Evolutionary conservation across 208 protist genomes (phyloP), one percentile per base, ranked within the genome.

Genomic region (Crithidia fasciculata): DNA sequence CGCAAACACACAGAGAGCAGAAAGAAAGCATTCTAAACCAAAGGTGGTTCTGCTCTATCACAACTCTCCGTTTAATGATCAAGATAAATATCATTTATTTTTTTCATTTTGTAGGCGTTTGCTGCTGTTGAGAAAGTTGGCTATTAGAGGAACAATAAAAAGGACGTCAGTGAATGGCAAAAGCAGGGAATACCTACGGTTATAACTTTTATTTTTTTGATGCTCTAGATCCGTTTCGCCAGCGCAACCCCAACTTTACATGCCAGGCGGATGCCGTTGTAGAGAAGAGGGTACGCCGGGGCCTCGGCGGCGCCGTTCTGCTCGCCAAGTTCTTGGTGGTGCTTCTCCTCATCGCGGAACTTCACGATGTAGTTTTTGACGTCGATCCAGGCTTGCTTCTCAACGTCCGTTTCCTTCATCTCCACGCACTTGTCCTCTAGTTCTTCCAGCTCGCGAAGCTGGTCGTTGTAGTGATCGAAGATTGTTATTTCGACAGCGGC

Each of bases 391-490:
- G 82, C 83, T 8, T 86, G 45, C 19, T 68, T 81, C 54, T 87
- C 82, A 41, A 65, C 68, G 18, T 81, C 81, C 2, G 57, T 70
- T 60, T 86, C 83, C 13, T 61, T 72, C 36, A 68, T 47, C 10
- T 56, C 61, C 2, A 68, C 44, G 13, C 71, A 69, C 8, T 41
- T 19, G 1, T 65, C 53, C 57, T 95, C 92, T 5, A 96, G 50
- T 2, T 54, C 57, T 53, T 92, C 82, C 59, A 96, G 80, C 65
- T 94, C 92, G 4, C 92, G 83, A 15, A 96, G 88, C 59, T 96
- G 92, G 61, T 96, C 92, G 68, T 96, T 96, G 76, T 96, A 96
- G 62, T 96, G 92, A 10, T 91, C 75, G 52, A 82, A 89, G 71
- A 96, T 96, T 5, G 87, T 92, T 47, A 89, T 82, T 56, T 96